Conservation (phyloP, 2,329 filamentous ascomycete species). For the Cercospora sp. region DNA sequence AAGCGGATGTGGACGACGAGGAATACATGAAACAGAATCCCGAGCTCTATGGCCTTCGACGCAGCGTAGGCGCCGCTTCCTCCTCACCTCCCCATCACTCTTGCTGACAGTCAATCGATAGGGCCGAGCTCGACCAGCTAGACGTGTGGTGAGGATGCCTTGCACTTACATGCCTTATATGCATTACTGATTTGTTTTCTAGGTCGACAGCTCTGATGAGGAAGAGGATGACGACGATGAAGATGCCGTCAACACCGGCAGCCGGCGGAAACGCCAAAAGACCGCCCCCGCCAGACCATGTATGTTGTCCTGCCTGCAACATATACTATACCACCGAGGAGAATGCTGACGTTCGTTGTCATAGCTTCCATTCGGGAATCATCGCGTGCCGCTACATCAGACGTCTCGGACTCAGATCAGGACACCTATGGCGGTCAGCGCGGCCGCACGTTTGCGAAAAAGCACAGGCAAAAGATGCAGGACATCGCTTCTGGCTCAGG, state of each 20-base stretch:
- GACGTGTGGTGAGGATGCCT: slow-evolving; percentile 57
- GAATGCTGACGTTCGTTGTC: slow-evolving; percentile 6
- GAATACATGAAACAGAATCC: slow-evolving; percentile 89
- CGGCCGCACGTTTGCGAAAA: slow-evolving; percentile 67
- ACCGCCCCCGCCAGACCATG: slow-evolving; percentile 63
- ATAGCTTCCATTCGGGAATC: slow-evolving; percentile 36
- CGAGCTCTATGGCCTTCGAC: slow-evolving; percentile 87
- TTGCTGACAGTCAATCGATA: slow-evolving; percentile 41
- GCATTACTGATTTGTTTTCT: slow-evolving; percentile 23
- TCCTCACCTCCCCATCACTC: slow-evolving; percentile 20
- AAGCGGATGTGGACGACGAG: slow-evolving; percentile 58
- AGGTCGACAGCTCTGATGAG: slow-evolving; percentile 62
- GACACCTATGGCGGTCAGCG: slow-evolving; percentile 75
- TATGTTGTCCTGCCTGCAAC: slow-evolving; percentile 44
- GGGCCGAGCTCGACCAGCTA: slow-evolving; percentile 62
- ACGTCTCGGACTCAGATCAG: slow-evolving; percentile 58
- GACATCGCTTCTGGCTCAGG: slow-evolving; percentile 58
- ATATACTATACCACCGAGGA: slow-evolving; percentile 38
- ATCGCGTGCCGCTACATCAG: slow-evolving; percentile 48
- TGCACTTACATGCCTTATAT: neutral
- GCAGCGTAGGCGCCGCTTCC: slow-evolving; percentile 68
- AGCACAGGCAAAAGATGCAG: slow-evolving; percentile 70
- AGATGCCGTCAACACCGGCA: slow-evolving; percentile 67
- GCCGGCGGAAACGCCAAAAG: slow-evolving; percentile 66
- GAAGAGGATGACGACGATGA: slow-evolving; percentile 68